Percentiles rank a stretch among this genome's conserved stretches.
Evolutionary conservation across 768 basidiomycete genomes (phyloP).

Genomic region (Piloderma croceum): DNA sequence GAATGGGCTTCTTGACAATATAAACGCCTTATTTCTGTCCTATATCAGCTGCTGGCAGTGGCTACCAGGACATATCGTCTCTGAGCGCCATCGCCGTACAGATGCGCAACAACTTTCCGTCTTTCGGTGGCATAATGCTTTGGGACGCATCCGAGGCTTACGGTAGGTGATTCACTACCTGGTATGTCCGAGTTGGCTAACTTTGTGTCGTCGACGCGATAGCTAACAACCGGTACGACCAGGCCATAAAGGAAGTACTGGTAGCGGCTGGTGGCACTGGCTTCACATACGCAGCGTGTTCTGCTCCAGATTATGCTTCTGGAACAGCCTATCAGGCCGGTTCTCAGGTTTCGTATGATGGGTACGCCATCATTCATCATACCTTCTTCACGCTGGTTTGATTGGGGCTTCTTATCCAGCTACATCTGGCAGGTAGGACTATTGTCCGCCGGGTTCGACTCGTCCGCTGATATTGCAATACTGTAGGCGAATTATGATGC

Average conservation of each 20-base stretch:
- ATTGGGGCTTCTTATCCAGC: no score
- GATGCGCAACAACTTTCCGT: slow-evolving; percentile 35
- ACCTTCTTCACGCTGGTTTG: slow-evolving; percentile 6
- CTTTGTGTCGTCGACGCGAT: slow-evolving; percentile 7
- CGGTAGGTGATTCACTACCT: slow-evolving; percentile 24
- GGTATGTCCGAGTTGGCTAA: neutral
- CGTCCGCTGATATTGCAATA: neutral
- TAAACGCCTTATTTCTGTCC: no score
- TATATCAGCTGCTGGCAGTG: slow-evolving; percentile 37
- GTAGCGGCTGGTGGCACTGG: slow-evolving; percentile 60
- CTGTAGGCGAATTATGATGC: slow-evolving; percentile 59
- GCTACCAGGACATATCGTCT: slow-evolving; percentile 29
- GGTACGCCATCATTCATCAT: slow-evolving; percentile 33
- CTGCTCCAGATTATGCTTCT: slow-evolving; percentile 46
- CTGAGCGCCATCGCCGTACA: slow-evolving; percentile 28
- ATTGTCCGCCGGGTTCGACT: neutral
- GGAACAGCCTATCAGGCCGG: slow-evolving; percentile 48
- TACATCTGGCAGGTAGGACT: slow-evolving; percentile 57
- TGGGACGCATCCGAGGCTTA: slow-evolving; percentile 43
- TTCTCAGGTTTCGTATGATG: slow-evolving; percentile 47
- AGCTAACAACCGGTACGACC: slow-evolving; percentile 56
- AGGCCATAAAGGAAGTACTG: slow-evolving; percentile 55
- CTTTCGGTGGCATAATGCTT: slow-evolving; percentile 40
- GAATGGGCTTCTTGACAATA: no score
- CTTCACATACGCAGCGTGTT: slow-evolving; percentile 59